Evolutionary conservation across 495 filamentous ascomycete species (phyloP), one percentile per base, ranked within the genome.

Genomic region (Podospora fimiseda): DNA sequence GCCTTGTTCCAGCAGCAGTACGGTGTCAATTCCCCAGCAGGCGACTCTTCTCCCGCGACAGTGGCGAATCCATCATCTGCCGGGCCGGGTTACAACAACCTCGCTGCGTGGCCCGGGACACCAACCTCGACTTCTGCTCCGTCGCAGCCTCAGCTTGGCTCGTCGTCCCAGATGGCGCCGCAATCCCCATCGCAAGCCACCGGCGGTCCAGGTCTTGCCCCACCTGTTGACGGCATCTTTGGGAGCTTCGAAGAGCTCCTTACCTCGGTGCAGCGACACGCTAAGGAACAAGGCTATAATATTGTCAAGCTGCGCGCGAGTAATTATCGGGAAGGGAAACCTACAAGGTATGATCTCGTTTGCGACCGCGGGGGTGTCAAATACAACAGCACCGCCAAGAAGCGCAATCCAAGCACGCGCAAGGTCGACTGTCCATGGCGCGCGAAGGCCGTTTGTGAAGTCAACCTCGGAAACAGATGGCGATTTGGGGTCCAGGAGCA

Each of bases 301-400:
- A 64, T 78, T 2, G 74, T 78, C 36, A 78, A 78, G 67, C 63
- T 78, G 0, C 71, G 74, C 4, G 70, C 74, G 0, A 74, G 70
- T 64, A 78, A 78, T 43, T 78, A 78, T 44, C 71, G 74, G 6
- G 74, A 78, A 16, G 63, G 67, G 22, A 78, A 76, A 52, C 71
- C 74, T 0, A 78, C 74, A 18, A 67, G 74, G 18, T 78, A 75
- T 58, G 74, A 78, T 37, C 60, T 78, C 0, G 74, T 78, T 2
- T 78, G 74, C 60, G 74, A 78, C 47, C 73, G 74, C 27, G 74
- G 74, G 30, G 74, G 74, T 9, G 74, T 78, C 59, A 76, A 76
- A 59, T 78, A 78, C 63, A 72, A 52, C 62, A 78, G 74, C 63
- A 78, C 74, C 0, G 74, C 74, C 9, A 76, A 76, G 61, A 78